Evolutionary conservation across 2,329 filamentous ascomycete species (phyloP), one percentile per base, ranked within the genome.

Genomic region (Chaetomium olivaceum): DNA sequence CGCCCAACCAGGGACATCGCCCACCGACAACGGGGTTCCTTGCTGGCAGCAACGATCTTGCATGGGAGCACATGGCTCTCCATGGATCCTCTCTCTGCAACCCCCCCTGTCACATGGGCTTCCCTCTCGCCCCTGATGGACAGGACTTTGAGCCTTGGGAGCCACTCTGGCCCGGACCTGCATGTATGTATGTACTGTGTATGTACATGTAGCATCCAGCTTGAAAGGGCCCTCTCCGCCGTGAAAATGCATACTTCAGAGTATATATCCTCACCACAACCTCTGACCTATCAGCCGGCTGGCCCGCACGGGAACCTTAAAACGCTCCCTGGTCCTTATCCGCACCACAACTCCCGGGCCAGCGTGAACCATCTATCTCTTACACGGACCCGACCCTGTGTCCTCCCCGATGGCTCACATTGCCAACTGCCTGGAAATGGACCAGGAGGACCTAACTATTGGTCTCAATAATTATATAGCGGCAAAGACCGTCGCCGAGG

Each of bases 371-470:
- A 68, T 72, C 58, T 69, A 71, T 68, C 72, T 71, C 73, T 63
- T 69, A 72, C 72, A 71, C 69, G 66, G 46, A 62, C 61, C 55
- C 58, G 62, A 63, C 70, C 70, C 67, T 68, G 69, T 67, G 68
- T 72, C 71, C 69, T 59, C 62, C 29, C 69, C 75, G 76, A 88
- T 88, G 86, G 84, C 85, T 77, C 86, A 89, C 76, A 88, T 88
- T 76, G 84, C 83, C 75, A 83, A 79, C 72, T 87, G 85, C 75
- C 80, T 88, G 70, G 80, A 82, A 71, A 74, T 75, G 65, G 82
- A 83, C 71, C 74, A 77, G 67, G 80, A 79, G 50, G 75, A 75
- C 67, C 79, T 79, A 51, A 71, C 70, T 48, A 69, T 71, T 64
- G 75, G 74, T 68, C 72, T 78, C 67, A 78, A 76, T 73, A 80